phyloP scores from a whole-genome alignment of 2,329 filamentous ascomycete genomes.

The Sclerotinia minor region DNA sequence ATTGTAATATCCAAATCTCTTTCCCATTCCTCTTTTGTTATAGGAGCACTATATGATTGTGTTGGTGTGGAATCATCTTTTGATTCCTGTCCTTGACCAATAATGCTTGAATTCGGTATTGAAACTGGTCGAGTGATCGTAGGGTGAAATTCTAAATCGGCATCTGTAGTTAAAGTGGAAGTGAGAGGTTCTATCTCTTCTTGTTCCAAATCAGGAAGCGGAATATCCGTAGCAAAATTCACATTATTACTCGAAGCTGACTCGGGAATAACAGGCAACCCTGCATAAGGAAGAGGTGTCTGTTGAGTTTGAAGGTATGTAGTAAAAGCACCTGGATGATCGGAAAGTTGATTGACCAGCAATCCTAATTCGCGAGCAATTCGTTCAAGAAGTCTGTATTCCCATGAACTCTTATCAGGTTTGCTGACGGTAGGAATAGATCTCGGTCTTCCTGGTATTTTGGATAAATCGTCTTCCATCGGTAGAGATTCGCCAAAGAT shows the following conservation, averaged over 20 bases:
- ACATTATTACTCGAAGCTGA: conserved; percentile 31
- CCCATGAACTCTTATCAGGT: conserved; percentile 58
- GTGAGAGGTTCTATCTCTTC: conserved; percentile 29
- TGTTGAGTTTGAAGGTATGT: conserved; percentile 70
- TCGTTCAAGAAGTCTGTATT: conserved; percentile 75
- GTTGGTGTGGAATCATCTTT: conserved; percentile 35
- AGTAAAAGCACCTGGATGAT: conserved; percentile 85
- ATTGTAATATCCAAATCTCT: conserved; percentile 86
- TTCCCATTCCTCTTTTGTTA: conserved; percentile 68
- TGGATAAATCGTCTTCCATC: conserved; percentile 44
- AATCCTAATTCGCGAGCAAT: conserved; percentile 85
- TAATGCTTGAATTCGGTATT: conserved; percentile 28
- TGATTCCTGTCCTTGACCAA: conserved; percentile 18
- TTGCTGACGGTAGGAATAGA: conserved; percentile 25
- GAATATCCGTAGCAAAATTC: not conserved
- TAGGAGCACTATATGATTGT: conserved; percentile 22
- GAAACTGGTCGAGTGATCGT: conserved; percentile 31
- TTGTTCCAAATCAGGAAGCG: not conserved
- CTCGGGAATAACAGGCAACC: conserved; percentile 66
- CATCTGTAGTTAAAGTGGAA: conserved; percentile 25
- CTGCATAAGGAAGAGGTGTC: conserved; percentile 72
- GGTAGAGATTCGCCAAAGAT: conserved; percentile 81
- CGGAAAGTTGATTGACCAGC: conserved; percentile 78
- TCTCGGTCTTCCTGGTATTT: conserved; percentile 29
- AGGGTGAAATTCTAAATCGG: conserved; percentile 32